phyloP scores from a whole-genome alignment of 257 asterid genomes.

The Coffea eugenioides region DNA sequence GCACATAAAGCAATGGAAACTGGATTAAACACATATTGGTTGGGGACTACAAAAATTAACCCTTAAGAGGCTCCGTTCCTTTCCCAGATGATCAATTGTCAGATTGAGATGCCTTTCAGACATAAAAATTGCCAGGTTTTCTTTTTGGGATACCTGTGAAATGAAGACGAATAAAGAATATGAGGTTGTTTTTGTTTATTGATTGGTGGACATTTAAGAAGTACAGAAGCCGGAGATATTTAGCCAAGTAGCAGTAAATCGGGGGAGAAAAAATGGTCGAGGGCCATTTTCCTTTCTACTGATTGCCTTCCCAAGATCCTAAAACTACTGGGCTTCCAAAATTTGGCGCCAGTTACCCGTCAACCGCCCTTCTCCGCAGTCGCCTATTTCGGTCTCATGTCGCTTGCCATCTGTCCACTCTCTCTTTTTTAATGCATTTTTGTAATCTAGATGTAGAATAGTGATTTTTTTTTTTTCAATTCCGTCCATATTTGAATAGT shows the following conservation, averaged over 20 bases:
- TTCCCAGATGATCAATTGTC: not conserved
- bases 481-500: no score
- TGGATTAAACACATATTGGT: not conserved
- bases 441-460: no score
- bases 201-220: not conserved
- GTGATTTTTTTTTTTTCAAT: no score
- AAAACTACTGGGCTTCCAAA: not conserved
- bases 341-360: constrained; percentile 27
- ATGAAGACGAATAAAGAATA: not conserved
- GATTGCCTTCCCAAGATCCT: not conserved
- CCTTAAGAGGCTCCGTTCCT: not conserved
- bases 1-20: not conserved
- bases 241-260: not conserved
- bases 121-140: no score
- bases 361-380: constrained; percentile 17
- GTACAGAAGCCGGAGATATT: not conserved
- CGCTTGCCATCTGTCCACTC: no score
- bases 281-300: not conserved
- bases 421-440: no score
- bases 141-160: not conserved
- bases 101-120: not conserved
- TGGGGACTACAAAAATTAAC: not conserved
- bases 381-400: no score
- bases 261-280: not conserved
- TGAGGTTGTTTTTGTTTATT: not conserved